Conservation (phyloP, 2,329 filamentous ascomycete genomes). For the Herpotrichia juniperi region DNA sequence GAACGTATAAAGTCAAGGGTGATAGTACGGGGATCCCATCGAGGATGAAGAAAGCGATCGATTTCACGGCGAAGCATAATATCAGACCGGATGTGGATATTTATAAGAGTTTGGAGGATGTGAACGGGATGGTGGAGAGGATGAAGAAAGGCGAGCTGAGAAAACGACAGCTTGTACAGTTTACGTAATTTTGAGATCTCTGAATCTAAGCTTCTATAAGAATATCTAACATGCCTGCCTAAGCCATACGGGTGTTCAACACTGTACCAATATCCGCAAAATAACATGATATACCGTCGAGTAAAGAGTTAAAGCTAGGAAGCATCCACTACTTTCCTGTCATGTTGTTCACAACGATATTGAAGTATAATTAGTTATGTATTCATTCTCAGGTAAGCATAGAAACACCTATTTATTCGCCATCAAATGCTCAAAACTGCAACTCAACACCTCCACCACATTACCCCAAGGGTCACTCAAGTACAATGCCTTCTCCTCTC, state of each 20-base stretch:
- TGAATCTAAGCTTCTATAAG: too few species aligned
- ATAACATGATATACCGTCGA: too few species aligned
- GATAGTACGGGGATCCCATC: slow-evolving; percentile 48
- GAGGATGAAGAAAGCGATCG: slow-evolving; percentile 47
- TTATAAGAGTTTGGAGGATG: slow-evolving; percentile 37
- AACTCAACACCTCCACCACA: slow-evolving; percentile 31
- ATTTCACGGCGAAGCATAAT: slow-evolving; percentile 45
- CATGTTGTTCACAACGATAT: too few species aligned
- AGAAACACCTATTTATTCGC: slow-evolving; percentile 20
- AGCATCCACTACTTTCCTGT: too few species aligned
- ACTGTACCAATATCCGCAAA: too few species aligned
- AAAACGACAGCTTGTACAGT: slow-evolving; percentile 38
- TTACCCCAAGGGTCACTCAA: slow-evolving; percentile 37
- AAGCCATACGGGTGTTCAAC: too few species aligned
- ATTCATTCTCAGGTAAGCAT: too few species aligned
- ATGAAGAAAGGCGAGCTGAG: slow-evolving; percentile 39
- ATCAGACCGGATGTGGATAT: slow-evolving; percentile 42
- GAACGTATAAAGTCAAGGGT: slow-evolving; percentile 45
- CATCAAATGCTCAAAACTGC: slow-evolving; percentile 25
- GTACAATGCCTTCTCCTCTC: slow-evolving; percentile 26
- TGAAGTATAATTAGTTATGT: too few species aligned
- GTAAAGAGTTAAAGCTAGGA: too few species aligned
- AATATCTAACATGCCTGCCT: too few species aligned
- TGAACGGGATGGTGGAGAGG: slow-evolving; percentile 42
- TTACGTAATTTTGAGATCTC: slow-evolving; percentile 18